phyloP scores from a whole-genome alignment of 768 basidiomycete species.

The Floccularia luteovirens region DNA sequence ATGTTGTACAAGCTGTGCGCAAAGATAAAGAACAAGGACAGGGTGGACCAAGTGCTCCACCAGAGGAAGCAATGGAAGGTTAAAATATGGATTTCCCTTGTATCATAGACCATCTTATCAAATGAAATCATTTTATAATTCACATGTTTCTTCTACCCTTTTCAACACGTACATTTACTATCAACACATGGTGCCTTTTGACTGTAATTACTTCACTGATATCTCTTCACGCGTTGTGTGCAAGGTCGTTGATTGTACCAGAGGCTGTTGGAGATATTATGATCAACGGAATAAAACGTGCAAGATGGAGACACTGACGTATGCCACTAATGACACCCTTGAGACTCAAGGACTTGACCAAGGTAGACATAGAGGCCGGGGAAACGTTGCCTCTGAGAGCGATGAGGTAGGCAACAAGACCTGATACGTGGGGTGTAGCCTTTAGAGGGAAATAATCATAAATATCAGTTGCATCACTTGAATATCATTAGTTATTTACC shows the following conservation, averaged over 20 bases:
- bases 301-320: slow-evolving; percentile 10
- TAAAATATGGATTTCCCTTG: too few species aligned
- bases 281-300: not conserved
- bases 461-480: too few species aligned
- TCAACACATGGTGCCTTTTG: not conserved
- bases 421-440: slow-evolving; percentile 27
- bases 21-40: slow-evolving; percentile 56
- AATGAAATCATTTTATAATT: too few species aligned
- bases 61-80: slow-evolving; percentile 48
- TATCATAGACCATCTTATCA: too few species aligned
- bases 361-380: slow-evolving; percentile 21
- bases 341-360: slow-evolving; percentile 16
- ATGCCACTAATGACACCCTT: slow-evolving; percentile 21
- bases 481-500: slow-evolving; percentile 12
- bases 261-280: slow-evolving; percentile 7
- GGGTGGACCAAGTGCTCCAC: slow-evolving; percentile 26
- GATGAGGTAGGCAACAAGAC: slow-evolving; percentile 29
- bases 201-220: not conserved
- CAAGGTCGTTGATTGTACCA: slow-evolving; percentile 11
- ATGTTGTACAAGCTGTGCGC: slow-evolving; percentile 85
- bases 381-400: slow-evolving; percentile 19
- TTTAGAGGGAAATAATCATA: not conserved
- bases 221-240: slow-evolving; percentile 7
- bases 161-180: not conserved
- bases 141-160: too few species aligned